A percentile compares a stretch with the other conserved stretches of the same genome.
These are phyloP conservation scores for Penicillium nucicola DNA, from an alignment of 495 filamentous ascomycete genomes.

Conservation along the genomic window DNA sequence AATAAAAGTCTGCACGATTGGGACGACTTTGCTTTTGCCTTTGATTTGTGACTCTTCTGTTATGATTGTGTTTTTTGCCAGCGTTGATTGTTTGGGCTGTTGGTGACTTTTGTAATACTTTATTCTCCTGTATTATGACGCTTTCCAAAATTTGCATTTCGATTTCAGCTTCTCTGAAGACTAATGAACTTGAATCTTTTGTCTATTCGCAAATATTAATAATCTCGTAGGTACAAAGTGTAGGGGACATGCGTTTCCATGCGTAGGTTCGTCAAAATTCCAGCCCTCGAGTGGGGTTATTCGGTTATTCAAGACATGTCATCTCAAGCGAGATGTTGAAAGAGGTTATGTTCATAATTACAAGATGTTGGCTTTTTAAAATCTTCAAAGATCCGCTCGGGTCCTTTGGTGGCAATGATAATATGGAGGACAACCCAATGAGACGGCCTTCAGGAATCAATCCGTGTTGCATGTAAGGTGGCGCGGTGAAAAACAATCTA, in stretches of 20 bases:
- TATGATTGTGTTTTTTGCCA: neutral
- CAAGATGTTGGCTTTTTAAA: neutral
- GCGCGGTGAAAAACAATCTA: slow-evolving; percentile 4
- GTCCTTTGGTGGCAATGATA: neutral
- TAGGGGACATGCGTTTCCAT: slow-evolving; percentile 1
- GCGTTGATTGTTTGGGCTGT: neutral
- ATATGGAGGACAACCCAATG: neutral
- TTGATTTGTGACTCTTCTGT: neutral
- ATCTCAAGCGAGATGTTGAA: neutral
- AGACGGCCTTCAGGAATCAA: neutral
- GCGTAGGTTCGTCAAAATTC: slow-evolving; percentile 5
- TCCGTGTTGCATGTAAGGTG: neutral
- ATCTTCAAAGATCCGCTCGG: neutral
- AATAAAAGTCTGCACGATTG: slow-evolving; percentile 7
- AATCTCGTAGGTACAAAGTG: slow-evolving; percentile 8
- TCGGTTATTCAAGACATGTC: neutral
- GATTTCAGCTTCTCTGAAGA: neutral
- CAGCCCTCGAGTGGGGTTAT: slow-evolving; percentile 5
- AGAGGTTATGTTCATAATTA: slow-evolving; percentile 5
- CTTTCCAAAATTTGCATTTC: too few species aligned
- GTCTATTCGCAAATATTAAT: slow-evolving; percentile 11
- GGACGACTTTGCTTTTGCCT: too few species aligned
- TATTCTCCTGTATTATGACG: slow-evolving; percentile 1
- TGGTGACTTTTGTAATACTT: neutral
- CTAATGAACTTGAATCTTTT: slow-evolving; percentile 2